Evolutionary conservation across 495 filamentous ascomycete genomes (phyloP), one percentile per base, ranked within the genome.

Genomic region (Darksidea phi): DNA sequence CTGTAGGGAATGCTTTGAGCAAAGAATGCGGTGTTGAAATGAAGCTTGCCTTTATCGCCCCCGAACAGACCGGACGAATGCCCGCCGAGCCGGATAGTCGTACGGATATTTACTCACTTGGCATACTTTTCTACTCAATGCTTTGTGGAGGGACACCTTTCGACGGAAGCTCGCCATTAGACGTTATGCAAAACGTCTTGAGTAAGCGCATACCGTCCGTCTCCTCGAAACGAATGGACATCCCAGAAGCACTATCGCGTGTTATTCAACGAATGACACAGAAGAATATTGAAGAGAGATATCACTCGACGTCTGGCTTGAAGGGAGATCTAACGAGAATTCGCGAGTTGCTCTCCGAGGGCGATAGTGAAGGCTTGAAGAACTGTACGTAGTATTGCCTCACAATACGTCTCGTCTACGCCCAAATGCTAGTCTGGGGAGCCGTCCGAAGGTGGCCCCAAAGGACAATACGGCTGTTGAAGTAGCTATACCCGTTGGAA

Each of bases 221-320:
- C 11, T 88, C 88, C 0, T 79, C 79, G 36, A 84, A 89, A 54
- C 80, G 91, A 25, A 79, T 88, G 67, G 90, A 95, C 64, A 74
- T 95, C 1, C 91, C 91, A 0, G 89, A 93, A 56, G 86, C 84
- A 23, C 77, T 96, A 21, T 88, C 86, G 3, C 78, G 80, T 2
- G 87, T 96, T 7, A 88, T 96, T 42, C 87, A 91, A 63, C 92
- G 90, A 70, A 95, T 94, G 86, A 94, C 90, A 0, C 83, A 88
- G 48, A 95, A 93, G 68, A 86, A 84, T 26, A 86, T 92, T 18
- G 82, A 83, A 48, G 90, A 95, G 45, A 81, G 91, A 10, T 96
- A 96, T 69, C 82, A 92, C 67, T 93, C 89, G 2, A 85, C 88
- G 3, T 88, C 86, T 38, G 90, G 90, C 1, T 80, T 95, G 15